Base-by-base conservation (phyloP, 2,329 filamentous ascomycete genomes). In the Diaporthe aspalathi region DNA sequence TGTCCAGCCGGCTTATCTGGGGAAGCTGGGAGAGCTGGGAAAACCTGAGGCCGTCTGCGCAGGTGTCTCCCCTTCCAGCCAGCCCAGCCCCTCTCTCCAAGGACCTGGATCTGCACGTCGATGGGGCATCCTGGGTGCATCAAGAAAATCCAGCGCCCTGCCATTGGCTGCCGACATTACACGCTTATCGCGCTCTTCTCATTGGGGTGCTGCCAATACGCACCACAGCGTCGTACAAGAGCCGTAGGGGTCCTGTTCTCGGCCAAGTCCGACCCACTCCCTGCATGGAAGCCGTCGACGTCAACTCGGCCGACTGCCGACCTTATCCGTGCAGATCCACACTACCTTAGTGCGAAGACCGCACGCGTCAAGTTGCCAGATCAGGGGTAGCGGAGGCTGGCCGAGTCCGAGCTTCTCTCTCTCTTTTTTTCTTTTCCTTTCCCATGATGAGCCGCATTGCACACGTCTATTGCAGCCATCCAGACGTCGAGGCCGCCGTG, bases 321-420 rank as follows among this genome's bases (percentile, higher is more conserved):
- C 35, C 29, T 16, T 35, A 22, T 50, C 54, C 71, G 71, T 70
- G 43, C 49, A 40, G 57, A 27, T 38, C 57, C 16, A 50, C n/a
- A n/a, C n/a, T n/a, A n/a, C n/a, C n/a, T n/a, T n/a, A n/a, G n/a
- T n/a, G n/a, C n/a, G n/a, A n/a, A 1, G 16, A 29, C 22, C 16
- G 71, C 71, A 73, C 71, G 71, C 71, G 71, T 73, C 67, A 53
- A 70, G 16, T 73, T 73, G 65, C 71, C 68, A 66, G 47, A 68
- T 71, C 54, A 66, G 56, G 63, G 47, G 35, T 73, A 73, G 71
- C 68, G 56, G 63, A 70, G 54, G 45, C 67, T 49, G 22, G 35
- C 60, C 62, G 62, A 70, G 70, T 63, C 60, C 47, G 47, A 62
- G 27, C 53, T 22, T 54, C 32, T 9, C 32, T 9, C 32, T 9